Base-by-base conservation (phyloP, 306 rosid genomes). In the Boehmeria nivea region DNA sequence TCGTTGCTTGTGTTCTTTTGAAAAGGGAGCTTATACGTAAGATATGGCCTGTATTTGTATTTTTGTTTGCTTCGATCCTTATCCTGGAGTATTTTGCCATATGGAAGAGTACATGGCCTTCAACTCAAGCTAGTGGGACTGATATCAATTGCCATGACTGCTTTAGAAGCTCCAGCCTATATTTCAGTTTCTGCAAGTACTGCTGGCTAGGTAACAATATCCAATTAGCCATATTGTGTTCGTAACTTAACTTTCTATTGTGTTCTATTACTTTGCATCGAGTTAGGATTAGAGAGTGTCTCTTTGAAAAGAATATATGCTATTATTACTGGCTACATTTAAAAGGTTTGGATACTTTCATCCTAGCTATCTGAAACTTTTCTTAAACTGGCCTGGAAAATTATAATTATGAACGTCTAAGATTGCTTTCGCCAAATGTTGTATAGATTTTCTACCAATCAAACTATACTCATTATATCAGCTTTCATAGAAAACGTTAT, bases 51-150 rank as follows among this genome's bases (percentile, higher is more conserved):
- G 11, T 79, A 26, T 78, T 84, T 60, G 87, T 91, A 52, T 83
- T 91, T 69, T 71, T 87, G 80, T 85, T 91, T 82, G 95, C 99
- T 62, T 91, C 95, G 27, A 76, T 87, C 77, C 89, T 91, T 67
- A 70, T 77, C 67, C 78, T 85, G 15, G 96, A 87, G 66, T 91
- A 91, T 71, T 67, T 91, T 19, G 81, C 82, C 67, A 71, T 82
- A 54, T 91, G 99, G 99, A 87, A 54, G 72, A 76, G 72, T 43
- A 51, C 33, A 43, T 75, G 67, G 59, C 65, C 78, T 55, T 61
- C 44, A 40, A 67, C 44, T 65, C 82, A 80, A 46, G 67, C 81
- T 24, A 70, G 54, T 51, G 64, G 43, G 45, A 52, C 78, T 64
- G 72, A 72, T 61, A 53, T 63, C 37, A 77, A 28, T 38, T 91